These are phyloP conservation scores for Hypericum androsaemum DNA, from an alignment of 345 rosid genomes.

Conservation along the genomic window DNA sequence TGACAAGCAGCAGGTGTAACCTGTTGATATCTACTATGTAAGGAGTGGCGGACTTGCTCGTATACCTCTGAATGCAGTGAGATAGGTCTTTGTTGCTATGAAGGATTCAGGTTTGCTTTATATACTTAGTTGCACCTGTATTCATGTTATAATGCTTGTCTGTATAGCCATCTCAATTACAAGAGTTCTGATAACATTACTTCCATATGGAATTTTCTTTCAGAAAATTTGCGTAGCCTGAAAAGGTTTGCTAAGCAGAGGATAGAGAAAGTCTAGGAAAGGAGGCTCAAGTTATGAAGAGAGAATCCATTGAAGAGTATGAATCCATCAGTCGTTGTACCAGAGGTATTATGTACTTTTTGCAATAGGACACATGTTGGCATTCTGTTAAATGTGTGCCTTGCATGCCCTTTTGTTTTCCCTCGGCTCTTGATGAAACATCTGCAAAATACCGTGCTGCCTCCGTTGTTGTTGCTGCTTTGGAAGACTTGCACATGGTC, in stretches of 20 bases:
- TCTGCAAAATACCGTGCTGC: slow-evolving; percentile 70
- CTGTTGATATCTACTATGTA: no score
- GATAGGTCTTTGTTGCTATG: slow-evolving; percentile 63
- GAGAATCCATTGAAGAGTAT: slow-evolving; percentile 62
- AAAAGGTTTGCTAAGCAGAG: slow-evolving; percentile 78
- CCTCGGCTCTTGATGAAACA: slow-evolving; percentile 60
- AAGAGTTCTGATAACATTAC: slow-evolving; percentile 10
- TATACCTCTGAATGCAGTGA: slow-evolving; percentile 85
- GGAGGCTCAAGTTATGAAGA: slow-evolving; percentile 70
- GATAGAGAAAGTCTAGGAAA: slow-evolving; percentile 65
- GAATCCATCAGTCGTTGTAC: slow-evolving; percentile 53
- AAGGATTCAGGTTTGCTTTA: slow-evolving; percentile 56
- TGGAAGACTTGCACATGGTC: slow-evolving; percentile 78
- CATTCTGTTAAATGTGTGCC: slow-evolving; percentile 55
- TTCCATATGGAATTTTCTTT: slow-evolving; percentile 11
- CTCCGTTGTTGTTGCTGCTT: slow-evolving; percentile 46
- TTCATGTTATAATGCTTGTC: no score
- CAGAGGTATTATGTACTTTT: slow-evolving; percentile 59
- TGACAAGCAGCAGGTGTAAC: no score
- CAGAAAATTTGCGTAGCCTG: slow-evolving; percentile 59
- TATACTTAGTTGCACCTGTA: no score
- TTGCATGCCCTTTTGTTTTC: slow-evolving; percentile 75
- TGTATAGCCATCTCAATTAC: not conserved
- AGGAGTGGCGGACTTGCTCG: slow-evolving; percentile 78
- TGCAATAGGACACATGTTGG: slow-evolving; percentile 56